phyloP scores from a whole-genome alignment of 2,329 filamentous ascomycete genomes.

The Arthrobotrys pseudoclavata region DNA sequence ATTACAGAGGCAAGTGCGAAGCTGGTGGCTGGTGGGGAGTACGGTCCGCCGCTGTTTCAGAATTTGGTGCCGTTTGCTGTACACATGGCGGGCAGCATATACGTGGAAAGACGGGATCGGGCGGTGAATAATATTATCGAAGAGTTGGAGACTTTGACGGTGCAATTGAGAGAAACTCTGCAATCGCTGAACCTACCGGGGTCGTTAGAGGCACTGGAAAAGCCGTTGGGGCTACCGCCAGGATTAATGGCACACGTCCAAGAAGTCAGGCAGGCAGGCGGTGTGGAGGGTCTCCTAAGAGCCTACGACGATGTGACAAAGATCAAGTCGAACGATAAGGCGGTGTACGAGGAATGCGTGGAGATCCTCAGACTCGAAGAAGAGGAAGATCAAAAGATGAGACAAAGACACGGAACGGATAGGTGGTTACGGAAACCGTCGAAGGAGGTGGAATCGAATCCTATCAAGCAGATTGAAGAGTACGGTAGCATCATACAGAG shows the following conservation, averaged over 20 bases:
- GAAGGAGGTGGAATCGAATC: constrained; percentile 76
- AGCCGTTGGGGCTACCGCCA: constrained; percentile 89
- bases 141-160: constrained; percentile 84
- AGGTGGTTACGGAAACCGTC: constrained; percentile 82
- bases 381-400: constrained; percentile 82
- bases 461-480: constrained; percentile 81
- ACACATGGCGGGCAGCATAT: constrained; percentile 93
- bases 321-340: constrained; percentile 82
- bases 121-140: constrained; percentile 87
- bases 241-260: constrained; percentile 90
- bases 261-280: constrained; percentile 91
- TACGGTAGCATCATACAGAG: constrained; percentile 88
- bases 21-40: constrained; percentile 82
- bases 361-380: constrained; percentile 83
- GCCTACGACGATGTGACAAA: constrained; percentile 92
- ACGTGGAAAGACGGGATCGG: constrained; percentile 90
- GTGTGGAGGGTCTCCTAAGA: constrained; percentile 79
- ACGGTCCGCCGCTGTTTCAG: constrained; percentile 87
- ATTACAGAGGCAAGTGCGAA: constrained; percentile 83
- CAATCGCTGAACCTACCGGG: constrained; percentile 89
- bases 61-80: constrained; percentile 96
- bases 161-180: constrained; percentile 81
- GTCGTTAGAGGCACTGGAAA: constrained; percentile 92
- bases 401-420: constrained; percentile 85
- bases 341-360: constrained; percentile 85